Evolutionary conservation across 208 protist species (phyloP).

Genomic region (Trypanosoma brucei): DNA sequence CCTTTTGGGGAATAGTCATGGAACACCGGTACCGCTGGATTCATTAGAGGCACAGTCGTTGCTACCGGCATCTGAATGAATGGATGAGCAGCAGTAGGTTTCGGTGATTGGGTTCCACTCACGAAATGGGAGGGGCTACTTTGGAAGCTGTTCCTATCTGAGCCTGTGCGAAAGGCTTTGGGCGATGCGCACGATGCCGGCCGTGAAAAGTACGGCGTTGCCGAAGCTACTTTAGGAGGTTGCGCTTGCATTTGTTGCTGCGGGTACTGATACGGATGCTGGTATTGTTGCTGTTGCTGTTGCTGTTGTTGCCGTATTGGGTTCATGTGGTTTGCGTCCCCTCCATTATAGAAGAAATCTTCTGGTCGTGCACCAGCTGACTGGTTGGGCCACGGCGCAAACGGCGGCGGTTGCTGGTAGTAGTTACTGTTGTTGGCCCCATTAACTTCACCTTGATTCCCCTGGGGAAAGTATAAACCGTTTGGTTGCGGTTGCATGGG

Average conservation of each 20-base stretch:
- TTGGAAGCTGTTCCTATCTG: constrained; percentile 1
- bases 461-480: constrained; percentile 12
- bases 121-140: neutral
- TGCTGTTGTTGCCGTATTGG: constrained; percentile 1
- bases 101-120: neutral
- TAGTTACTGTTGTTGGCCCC: neutral
- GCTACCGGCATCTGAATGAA: constrained; percentile 1
- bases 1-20: constrained; percentile 6
- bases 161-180: constrained; percentile 3
- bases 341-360: constrained; percentile 7
- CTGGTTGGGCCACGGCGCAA: neutral
- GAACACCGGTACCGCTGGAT: constrained; percentile 3
- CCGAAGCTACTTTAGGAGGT: neutral
- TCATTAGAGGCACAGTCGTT: constrained; percentile 1
- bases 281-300: constrained; percentile 10
- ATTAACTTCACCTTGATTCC: neutral
- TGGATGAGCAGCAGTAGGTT: neutral
- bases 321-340: neutral
- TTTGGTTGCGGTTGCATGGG: constrained; percentile 7
- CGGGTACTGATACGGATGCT: constrained; percentile 9
- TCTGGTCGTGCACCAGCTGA: neutral
- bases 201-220: neutral
- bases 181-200: constrained; percentile 1
- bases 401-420: neutral
- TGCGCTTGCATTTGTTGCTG: neutral